A percentile compares a stretch with the other conserved stretches of the same genome.
These are phyloP conservation scores for Acidiella bohemica DNA, from an alignment of 495 filamentous ascomycete species.

Conservation along the genomic window DNA sequence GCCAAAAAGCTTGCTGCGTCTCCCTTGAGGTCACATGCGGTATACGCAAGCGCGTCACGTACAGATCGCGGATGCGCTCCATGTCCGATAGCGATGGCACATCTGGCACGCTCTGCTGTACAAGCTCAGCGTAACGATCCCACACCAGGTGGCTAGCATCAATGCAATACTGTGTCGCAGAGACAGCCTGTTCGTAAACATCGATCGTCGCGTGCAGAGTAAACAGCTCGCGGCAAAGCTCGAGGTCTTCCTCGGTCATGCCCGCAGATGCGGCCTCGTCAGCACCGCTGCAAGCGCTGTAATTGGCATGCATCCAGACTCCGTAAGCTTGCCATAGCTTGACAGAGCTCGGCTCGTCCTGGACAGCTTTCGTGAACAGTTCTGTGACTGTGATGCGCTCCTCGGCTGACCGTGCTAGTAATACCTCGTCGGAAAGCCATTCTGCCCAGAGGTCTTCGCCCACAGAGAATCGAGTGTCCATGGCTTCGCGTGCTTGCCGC, in stretches of 20 bases:
- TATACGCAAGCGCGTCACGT: conserved; percentile 56
- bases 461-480: conserved; percentile 53
- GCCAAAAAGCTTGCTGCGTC: conserved; percentile 71
- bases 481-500: conserved; percentile 47
- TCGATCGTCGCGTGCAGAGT: conserved; percentile 58
- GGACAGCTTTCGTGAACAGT: conserved; percentile 62
- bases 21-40: conserved; percentile 78
- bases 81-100: conserved; percentile 44
- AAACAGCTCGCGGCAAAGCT: conserved; percentile 66
- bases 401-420: conserved; percentile 45
- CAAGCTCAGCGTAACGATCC: conserved; percentile 58
- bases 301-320: conserved; percentile 69
- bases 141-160: conserved; percentile 80
- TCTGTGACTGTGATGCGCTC: conserved; percentile 70
- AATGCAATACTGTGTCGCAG: conserved; percentile 67
- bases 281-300: conserved; percentile 39
- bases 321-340: conserved; percentile 83
- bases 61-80: conserved; percentile 52
- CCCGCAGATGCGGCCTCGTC: conserved; percentile 16
- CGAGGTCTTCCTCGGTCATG: conserved; percentile 66
- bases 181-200: conserved; percentile 65
- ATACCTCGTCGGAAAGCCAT: conserved; percentile 50
- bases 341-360: conserved; percentile 69
- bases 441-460: conserved; percentile 52
- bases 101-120: conserved; percentile 48